Conservation (phyloP, 768 basidiomycete genomes). For the Suillus ampliporus region DNA sequence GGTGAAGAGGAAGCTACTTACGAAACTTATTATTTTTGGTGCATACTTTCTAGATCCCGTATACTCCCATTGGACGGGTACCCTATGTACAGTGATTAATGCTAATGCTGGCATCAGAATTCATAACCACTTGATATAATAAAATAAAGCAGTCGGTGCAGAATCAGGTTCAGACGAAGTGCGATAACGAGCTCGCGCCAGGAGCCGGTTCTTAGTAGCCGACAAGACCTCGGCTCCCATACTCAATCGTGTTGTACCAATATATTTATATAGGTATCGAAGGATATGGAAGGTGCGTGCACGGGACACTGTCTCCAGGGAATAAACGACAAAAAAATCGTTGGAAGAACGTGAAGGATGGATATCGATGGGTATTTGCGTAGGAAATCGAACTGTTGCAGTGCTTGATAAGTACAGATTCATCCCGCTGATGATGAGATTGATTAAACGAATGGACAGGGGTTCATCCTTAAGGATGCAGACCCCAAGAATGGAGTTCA, state of each 20-base stretch:
- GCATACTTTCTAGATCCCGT: not conserved
- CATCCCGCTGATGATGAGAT: conserved; percentile 20
- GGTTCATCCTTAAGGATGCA: conserved; percentile 27
- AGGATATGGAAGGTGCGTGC: conserved; percentile 5
- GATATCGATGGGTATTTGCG: not conserved
- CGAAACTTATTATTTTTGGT: not conserved
- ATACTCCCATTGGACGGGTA: conserved; percentile 1
- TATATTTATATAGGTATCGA: conserved; percentile 8
- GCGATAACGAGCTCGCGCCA: no score
- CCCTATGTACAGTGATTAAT: not conserved
- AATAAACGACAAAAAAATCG: not conserved
- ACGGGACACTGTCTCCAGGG: not conserved
- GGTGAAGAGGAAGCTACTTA: not conserved
- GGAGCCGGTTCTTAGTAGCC: no score
- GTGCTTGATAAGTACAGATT: conserved; percentile 32
- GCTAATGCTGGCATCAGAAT: conserved; percentile 1
- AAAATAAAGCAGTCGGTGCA: not conserved
- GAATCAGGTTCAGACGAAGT: no score
- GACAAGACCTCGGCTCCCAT: not conserved
- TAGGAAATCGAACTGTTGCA: conserved; percentile 13
- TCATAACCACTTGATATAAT: not conserved
- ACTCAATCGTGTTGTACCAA: not conserved
- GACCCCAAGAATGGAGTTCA: conserved; percentile 20
- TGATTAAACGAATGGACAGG: conserved; percentile 40
- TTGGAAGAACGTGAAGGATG: conserved; percentile 14